These are phyloP conservation scores for Arthrobotrys musiformis DNA, from an alignment of 2,329 filamentous ascomycete genomes.

Conservation along the genomic window DNA sequence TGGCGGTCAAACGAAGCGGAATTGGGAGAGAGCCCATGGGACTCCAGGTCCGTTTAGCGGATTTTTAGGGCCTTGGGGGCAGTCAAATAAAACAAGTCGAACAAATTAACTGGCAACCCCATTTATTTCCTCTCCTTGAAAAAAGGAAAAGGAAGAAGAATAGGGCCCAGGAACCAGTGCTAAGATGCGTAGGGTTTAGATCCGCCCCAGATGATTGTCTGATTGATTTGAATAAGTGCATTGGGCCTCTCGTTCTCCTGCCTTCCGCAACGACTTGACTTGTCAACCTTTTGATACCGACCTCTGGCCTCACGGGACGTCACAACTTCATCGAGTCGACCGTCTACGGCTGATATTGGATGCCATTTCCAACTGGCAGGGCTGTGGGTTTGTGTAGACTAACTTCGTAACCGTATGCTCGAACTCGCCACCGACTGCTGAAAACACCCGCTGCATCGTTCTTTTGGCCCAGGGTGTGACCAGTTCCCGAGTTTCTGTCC, in stretches of 20 bases:
- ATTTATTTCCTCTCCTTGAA: conserved; percentile 23
- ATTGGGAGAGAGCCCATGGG: conserved; percentile 39
- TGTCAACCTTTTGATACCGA: conserved; percentile 25
- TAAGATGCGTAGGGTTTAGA: conserved; percentile 55
- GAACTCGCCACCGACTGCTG: conserved; percentile 41
- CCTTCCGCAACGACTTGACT: conserved; percentile 42
- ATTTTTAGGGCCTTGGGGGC: conserved; percentile 28
- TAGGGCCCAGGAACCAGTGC: conserved; percentile 51
- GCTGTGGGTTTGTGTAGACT: conserved; percentile 35
- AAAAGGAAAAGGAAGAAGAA: conserved; percentile 8
- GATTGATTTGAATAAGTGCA: conserved; percentile 55
- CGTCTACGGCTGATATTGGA: conserved; percentile 21
- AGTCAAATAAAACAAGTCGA: conserved; percentile 25
- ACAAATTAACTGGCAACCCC: conserved; percentile 35
- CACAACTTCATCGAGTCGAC: conserved; percentile 19
- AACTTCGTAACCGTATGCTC: conserved; percentile 28
- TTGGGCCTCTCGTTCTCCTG: conserved; percentile 48
- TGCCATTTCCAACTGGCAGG: conserved; percentile 42
- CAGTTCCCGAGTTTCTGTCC: conserved; percentile 54
- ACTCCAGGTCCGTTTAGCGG: conserved; percentile 41
- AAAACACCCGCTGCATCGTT: conserved; percentile 38
- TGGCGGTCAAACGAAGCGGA: conserved; percentile 28
- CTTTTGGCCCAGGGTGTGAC: conserved; percentile 51
- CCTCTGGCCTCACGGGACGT: conserved; percentile 22
- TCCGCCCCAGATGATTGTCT: conserved; percentile 39